phyloP scores from a whole-genome alignment of 129 eudicot genomes.

The Chrysanthemum seticuspe region DNA sequence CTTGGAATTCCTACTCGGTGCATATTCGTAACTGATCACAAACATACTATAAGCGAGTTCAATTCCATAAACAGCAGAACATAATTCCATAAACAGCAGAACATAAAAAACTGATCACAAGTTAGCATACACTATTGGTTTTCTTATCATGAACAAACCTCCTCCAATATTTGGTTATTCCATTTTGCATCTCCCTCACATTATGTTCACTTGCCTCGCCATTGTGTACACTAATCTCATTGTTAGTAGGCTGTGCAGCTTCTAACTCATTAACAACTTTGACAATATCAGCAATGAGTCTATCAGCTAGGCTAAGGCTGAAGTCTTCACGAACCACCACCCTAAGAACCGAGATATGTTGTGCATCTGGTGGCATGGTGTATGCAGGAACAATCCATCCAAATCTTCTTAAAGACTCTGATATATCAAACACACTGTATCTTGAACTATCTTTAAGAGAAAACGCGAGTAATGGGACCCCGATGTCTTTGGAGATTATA shows the following conservation, averaged over 20 bases:
- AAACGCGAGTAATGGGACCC: conserved; percentile 70
- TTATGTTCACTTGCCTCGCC: conserved; percentile 24
- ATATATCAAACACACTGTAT: conserved; percentile 57
- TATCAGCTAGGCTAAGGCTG: conserved; percentile 61
- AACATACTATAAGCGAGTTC: no score
- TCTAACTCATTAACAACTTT: conserved; percentile 65
- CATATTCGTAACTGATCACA: no score
- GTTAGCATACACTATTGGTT: conserved; percentile 62
- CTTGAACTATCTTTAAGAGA: conserved; percentile 58
- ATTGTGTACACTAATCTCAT: conserved; percentile 4
- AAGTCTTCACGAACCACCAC: conserved; percentile 79
- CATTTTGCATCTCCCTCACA: conserved; percentile 27
- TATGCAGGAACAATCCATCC: conserved; percentile 87
- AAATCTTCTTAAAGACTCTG: conserved; percentile 54
- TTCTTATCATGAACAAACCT: conserved; percentile 42
- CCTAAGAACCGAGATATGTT: conserved; percentile 56
- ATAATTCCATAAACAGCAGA: neutral
- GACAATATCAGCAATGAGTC: conserved; percentile 49
- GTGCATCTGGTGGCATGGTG: conserved; percentile 79
- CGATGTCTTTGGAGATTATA: conserved; percentile 63
- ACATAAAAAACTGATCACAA: neutral
- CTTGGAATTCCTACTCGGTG: no score
- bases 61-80: neutral
- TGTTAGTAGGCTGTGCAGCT: conserved; percentile 20
- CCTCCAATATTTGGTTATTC: conserved; percentile 52